Evolutionary conservation across 345 rosid genomes (phyloP), one percentile per base, ranked within the genome.

Genomic region (Physaria fendleri): DNA sequence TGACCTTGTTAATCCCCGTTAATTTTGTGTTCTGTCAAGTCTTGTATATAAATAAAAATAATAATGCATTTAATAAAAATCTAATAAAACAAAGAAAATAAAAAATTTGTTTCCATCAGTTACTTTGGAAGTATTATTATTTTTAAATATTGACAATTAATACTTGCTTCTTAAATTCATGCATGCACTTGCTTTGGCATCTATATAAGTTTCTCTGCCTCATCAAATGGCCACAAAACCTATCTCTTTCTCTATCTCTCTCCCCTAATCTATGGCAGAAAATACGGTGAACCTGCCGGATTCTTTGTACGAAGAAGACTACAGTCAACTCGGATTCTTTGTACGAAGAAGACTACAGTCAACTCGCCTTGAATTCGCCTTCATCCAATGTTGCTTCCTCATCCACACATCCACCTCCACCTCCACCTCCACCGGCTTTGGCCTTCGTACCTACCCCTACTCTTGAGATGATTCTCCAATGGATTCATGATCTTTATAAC

Each of bases 401-500:
- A 1, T 24, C 48, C 15, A 4, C 32, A 10, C 11, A n/a, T n/a
- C n/a, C n/a, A n/a, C n/a, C n/a, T n/a, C n/a, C 37, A 10, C 37
- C 37, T 32, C 35, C 49, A 16, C 50, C 69, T 42, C 28, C 43
- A 0, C 67, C 61, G 5, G 5, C 2, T 3, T 17, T 24, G 17
- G 20, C 3, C 6, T 5, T 18, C 17, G 17, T 20, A 4, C 5
- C 51, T 48, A 37, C 32, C 0, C 62, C 62, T 29, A 13, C 0
- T 8, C 0, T 29, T 0, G 14, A 0, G 11, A 23, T 8, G 22
- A 14, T 75, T 38, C 3, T 2, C 8, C 56, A 21, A 6, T 66
- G 70, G 81, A 58, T 82, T 61, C 4, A 3, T 16, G 75, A 69
- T 30, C 61, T 82, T 20, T 56, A 57, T 1, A 51, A 23, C 15